Conservation (phyloP, 2,329 filamentous ascomycete species). For the Colletotrichum lindemuthianum region DNA sequence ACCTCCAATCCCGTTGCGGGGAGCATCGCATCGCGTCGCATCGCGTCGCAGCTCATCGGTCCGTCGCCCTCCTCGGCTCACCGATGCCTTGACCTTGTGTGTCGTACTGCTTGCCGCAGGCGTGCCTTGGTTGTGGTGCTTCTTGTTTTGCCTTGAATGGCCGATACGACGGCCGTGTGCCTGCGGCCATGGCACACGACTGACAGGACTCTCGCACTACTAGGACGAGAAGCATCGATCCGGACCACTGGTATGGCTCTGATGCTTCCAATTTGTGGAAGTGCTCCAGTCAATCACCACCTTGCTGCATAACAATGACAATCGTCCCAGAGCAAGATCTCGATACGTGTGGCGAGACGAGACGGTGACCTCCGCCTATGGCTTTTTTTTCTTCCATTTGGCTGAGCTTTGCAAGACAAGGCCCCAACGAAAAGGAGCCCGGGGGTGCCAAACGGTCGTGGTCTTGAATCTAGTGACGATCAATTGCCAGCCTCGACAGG, state of each 20-base stretch:
- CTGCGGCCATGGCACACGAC: slow-evolving; percentile 26
- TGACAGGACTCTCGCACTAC: background rate
- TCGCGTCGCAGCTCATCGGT: too few relatives aligned
- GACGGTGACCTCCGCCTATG: background rate
- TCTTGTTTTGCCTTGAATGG: slow-evolving; percentile 17
- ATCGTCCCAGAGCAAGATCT: slow-evolving; percentile 21
- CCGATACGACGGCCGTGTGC: slow-evolving; percentile 9
- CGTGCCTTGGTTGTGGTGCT: slow-evolving; percentile 7
- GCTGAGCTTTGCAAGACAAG: background rate
- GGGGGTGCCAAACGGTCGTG: background rate
- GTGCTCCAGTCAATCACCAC: slow-evolving; percentile 20
- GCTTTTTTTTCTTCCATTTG: background rate
- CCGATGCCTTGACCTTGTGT: slow-evolving; percentile 16
- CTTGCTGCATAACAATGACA: slow-evolving; percentile 19
- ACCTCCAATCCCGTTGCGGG: slow-evolving; percentile 23
- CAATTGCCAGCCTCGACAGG: slow-evolving; percentile 28
- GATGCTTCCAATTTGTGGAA: slow-evolving; percentile 22
- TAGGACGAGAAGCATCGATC: background rate
- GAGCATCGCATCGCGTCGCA: too few relatives aligned
- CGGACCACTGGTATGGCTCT: slow-evolving; percentile 16
- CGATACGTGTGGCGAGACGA: slow-evolving; percentile 26
- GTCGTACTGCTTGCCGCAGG: background rate
- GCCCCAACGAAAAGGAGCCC: slow-evolving; percentile 2
- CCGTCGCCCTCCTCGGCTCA: slow-evolving; percentile 1
- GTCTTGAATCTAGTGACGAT: slow-evolving; percentile 28